Conservation (phyloP, 2,329 filamentous ascomycete species). For the Cadophora malorum region DNA sequence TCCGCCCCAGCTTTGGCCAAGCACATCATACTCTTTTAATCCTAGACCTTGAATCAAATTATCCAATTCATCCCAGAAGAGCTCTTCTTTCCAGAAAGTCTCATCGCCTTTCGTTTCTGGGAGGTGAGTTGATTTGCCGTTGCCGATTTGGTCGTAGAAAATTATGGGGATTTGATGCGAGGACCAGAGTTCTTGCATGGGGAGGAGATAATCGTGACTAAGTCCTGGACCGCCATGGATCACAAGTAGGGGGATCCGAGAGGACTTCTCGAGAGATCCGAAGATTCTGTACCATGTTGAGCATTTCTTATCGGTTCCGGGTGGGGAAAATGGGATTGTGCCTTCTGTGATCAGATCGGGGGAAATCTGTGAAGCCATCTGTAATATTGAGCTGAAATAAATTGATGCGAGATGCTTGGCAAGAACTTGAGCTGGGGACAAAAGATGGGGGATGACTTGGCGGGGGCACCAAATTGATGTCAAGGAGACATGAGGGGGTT, state of each 20-base stretch:
- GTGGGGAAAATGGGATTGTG: background rate
- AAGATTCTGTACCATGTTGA: slow-evolving; percentile 50
- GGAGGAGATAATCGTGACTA: slow-evolving; percentile 50
- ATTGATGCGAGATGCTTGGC: background rate
- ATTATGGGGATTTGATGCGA: slow-evolving; percentile 50
- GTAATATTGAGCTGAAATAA: background rate
- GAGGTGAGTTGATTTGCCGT: slow-evolving; percentile 56
- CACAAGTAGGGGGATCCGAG: slow-evolving; percentile 38
- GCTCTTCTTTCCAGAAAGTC: slow-evolving; percentile 54
- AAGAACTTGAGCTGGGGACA: background rate
- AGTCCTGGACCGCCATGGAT: slow-evolving; percentile 56
- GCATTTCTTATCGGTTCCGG: slow-evolving; percentile 45
- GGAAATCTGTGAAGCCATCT: background rate
- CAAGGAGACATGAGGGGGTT: background rate
- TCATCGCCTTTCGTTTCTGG: slow-evolving; percentile 52
- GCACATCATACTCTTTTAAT: slow-evolving; percentile 51
- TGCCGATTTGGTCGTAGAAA: slow-evolving; percentile 62
- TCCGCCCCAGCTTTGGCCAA: slow-evolving; percentile 60
- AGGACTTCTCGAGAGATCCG: slow-evolving; percentile 42
- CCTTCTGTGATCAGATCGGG: slow-evolving; percentile 5
- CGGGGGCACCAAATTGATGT: background rate
- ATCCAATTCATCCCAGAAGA: slow-evolving; percentile 57
- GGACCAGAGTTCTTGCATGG: slow-evolving; percentile 20
- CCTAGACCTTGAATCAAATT: slow-evolving; percentile 53
- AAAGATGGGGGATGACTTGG: background rate